Percentiles rank a stretch among this genome's conserved stretches.
Conservation (phyloP, 306 rosid species). For the Arachis hypogaea region DNA sequence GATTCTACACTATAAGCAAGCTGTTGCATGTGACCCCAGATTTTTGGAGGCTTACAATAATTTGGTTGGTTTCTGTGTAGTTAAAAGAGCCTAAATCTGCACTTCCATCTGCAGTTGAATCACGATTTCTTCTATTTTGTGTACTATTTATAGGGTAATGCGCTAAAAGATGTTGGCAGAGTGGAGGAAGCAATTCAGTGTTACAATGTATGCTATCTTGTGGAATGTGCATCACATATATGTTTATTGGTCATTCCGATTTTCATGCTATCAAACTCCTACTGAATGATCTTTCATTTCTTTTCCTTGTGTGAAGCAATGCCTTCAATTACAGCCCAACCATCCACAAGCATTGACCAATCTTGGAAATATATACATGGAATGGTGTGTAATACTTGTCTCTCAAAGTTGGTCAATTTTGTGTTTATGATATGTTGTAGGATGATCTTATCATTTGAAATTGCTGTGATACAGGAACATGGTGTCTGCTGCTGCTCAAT, state of each 20-base stretch:
- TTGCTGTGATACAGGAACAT: constrained; percentile 71
- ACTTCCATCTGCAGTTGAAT: neutral
- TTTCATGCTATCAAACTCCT: constrained; percentile 14
- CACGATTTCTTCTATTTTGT: constrained; percentile 17
- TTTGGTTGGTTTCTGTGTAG: constrained; percentile 64
- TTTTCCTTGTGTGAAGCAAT: constrained; percentile 70
- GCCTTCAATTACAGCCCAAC: constrained; percentile 87
- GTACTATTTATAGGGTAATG: constrained; percentile 72
- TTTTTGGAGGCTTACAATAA: constrained; percentile 98
- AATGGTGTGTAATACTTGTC: constrained; percentile 62
- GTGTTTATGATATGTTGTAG: neutral
- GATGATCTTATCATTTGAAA: constrained; percentile 28
- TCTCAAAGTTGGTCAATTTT: constrained; percentile 15
- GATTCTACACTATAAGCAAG: constrained; percentile 93
- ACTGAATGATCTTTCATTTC: constrained; percentile 36
- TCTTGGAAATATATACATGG: constrained; percentile 98
- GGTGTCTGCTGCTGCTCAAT: constrained; percentile 92
- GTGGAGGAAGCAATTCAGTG: constrained; percentile 97
- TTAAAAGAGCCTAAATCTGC: neutral
- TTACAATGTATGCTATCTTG: constrained; percentile 68
- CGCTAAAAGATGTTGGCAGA: constrained; percentile 87
- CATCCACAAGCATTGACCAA: constrained; percentile 98
- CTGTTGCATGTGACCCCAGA: constrained; percentile 84
- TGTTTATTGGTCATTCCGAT: constrained; percentile 22
- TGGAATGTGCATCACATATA: constrained; percentile 9